Base-by-base conservation (phyloP, 495 filamentous ascomycete genomes). In the Alectoria sarmentosa region DNA sequence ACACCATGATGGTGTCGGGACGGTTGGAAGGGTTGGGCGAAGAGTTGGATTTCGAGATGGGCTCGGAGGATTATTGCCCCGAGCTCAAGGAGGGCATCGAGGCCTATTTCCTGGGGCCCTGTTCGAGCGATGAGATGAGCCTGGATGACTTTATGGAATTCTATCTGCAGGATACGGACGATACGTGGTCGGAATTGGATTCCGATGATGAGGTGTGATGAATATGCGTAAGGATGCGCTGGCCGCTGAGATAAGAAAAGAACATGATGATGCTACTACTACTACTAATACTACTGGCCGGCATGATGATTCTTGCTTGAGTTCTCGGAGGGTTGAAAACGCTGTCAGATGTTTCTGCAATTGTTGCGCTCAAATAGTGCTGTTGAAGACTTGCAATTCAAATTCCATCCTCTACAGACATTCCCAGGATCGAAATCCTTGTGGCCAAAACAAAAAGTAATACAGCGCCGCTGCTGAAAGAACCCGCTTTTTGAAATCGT, bases 91-190 rank as follows among this genome's bases (percentile, higher is more conserved):
- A 19, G 30, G 30, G 52, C 52, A 55, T 55, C 52, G 52, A 55
- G 30, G 17, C 52, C 6, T 55, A 55, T 11, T 55, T 55, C 17
- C 14, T 8, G 52, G 52, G 5, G 3, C 52, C 52, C 0, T 55
- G 2, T 34, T 21, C 30, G 28, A 4, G 77, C 78, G 55, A 54
- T 10, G 15, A 55, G 30, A 0, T 10, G 28, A 34, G 28, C 21
- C 30, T 55, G 28, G 52, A 55, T 21, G 52, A 55, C 17, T 55
- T 55, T 7, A 2, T 55, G 48, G 48, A 52, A 0, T 1, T 21
- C 2, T 34, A 55, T 21, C 3, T 34, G 52, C 30, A 28, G 28
- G 11, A 34, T 55, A 4, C 17, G 48, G 48, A 52, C 23, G 52
- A 55, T 34, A 8, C 17, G 52, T 55, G 52, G 52, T 55, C 28